phyloP scores from a whole-genome alignment of 768 basidiomycete genomes.

The Pulveroboletus sp. region DNA sequence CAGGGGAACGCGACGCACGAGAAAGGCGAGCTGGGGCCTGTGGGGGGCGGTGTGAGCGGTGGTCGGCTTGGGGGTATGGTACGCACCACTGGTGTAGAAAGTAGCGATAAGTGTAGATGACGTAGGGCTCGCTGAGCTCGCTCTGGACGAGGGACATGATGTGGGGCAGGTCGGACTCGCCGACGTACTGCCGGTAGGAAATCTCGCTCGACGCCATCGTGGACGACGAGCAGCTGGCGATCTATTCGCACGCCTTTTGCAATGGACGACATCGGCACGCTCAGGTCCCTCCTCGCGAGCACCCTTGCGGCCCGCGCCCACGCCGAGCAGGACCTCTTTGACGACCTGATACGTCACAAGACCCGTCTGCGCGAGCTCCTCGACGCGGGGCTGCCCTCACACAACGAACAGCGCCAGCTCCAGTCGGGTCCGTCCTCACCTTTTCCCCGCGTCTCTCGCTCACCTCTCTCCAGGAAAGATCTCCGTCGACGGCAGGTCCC shows the following conservation, averaged over 20 bases:
- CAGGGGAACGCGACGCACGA: constrained; percentile 39
- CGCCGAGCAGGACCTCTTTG: constrained; percentile 71
- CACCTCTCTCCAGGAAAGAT: constrained; percentile 55
- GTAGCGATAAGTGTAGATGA: constrained; percentile 94
- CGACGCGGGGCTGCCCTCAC: constrained; percentile 58
- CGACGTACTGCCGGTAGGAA: constrained; percentile 66
- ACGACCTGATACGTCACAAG: constrained; percentile 67
- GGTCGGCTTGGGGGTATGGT: not conserved
- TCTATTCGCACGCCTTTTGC: not conserved
- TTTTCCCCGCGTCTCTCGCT: not conserved
- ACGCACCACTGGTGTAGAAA: constrained; percentile 94
- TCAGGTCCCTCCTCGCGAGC: constrained; percentile 50
- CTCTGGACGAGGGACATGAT: constrained; percentile 87
- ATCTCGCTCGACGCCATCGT: constrained; percentile 35
- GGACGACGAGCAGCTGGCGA: too few species aligned
- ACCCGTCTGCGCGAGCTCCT: constrained; percentile 58
- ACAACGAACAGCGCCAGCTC: constrained; percentile 66
- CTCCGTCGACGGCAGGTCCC: constrained; percentile 56
- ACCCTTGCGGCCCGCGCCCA: constrained; percentile 45
- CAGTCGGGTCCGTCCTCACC: constrained; percentile 49
- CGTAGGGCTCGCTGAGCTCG: constrained; percentile 94
- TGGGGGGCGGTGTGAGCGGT: not conserved
- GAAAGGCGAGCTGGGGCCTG: constrained; percentile 88
- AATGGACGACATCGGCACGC: constrained; percentile 60
- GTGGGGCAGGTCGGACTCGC: constrained; percentile 73